Evolutionary conservation across 2,329 filamentous ascomycete genomes (phyloP), one percentile per base, ranked within the genome.

Genomic region (Ceratocystis papillata): DNA sequence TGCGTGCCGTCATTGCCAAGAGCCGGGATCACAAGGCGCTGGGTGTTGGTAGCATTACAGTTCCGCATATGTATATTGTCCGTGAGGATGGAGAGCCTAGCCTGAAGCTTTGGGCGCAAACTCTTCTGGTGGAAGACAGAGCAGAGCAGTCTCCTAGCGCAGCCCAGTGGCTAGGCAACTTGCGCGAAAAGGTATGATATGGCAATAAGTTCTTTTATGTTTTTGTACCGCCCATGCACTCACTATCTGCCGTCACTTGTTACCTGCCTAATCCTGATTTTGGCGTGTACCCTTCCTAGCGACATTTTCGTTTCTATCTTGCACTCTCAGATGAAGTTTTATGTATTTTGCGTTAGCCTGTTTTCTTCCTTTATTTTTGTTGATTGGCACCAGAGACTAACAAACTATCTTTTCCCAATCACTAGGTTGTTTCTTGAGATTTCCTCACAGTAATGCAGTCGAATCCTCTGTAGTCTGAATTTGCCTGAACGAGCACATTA

Each of bases 21-120:
- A 96, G 90, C 75, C 83, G 87, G 66, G 93, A 97, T 73, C 88
- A 96, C 77, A 83, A 86, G 74, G 83, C 88, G 37, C 89, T 91
- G 73, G 91, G 92, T 1, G 92, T 94, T 17, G 94, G 94, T 69
- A 96, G 90, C 76, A 96, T 97, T 70, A 84, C 87, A n/a, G 85
- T 95, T 69, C 94, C 94, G 62, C 90, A 96, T 72, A 79, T 99
- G 66, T 99, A 97, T 74, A 82, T 97, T 71, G 88, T 97, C 69
- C 86, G 92, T 72, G 93, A 97, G 76, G 94, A 97, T 73, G 94
- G 94, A 64, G 94, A 99, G 77, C 94, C 94, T 41, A 93, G 89
- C 72, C 79, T 99, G 75, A 92, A 95, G 77, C 79, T 97, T 69
- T 99, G 94, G 94, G 94, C 94, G 57, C 93, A 96, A 80, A 96